These are phyloP conservation scores for Tetragonia tetragonoides DNA, from an alignment of 148 eudicot genomes.

Conservation along the genomic window DNA sequence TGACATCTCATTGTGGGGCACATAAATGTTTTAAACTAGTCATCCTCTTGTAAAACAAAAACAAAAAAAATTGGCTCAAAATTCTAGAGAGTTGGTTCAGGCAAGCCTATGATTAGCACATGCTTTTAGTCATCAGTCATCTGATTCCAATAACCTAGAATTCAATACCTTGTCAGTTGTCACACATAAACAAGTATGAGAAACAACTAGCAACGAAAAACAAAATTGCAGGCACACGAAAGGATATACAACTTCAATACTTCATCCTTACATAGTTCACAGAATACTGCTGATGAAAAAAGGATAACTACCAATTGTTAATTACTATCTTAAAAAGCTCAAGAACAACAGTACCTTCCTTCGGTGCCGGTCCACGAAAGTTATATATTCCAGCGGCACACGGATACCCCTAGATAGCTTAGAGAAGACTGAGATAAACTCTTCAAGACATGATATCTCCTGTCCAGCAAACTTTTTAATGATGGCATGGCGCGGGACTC, in stretches of 20 bases:
- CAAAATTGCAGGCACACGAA: neutral
- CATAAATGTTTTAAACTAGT: no score
- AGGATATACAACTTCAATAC: neutral
- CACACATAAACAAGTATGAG: neutral
- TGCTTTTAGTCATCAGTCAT: neutral
- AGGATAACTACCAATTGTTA: neutral
- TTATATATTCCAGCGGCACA: constrained; percentile 85
- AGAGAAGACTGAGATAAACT: constrained; percentile 64
- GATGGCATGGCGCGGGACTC: constrained; percentile 95
- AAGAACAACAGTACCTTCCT: constrained; percentile 52
- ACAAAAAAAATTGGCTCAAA: neutral
- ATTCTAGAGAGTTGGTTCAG: neutral
- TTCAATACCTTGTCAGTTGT: neutral
- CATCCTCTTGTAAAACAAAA: no score
- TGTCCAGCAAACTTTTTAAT: constrained; percentile 84
- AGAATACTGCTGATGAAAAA: neutral
- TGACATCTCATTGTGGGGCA: no score
- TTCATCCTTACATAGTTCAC: neutral
- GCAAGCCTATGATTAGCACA: neutral
- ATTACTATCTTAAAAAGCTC: neutral
- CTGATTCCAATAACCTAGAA: neutral
- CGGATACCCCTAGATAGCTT: constrained; percentile 78
- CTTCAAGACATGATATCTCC: constrained; percentile 68
- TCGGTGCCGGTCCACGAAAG: constrained; percentile 72
- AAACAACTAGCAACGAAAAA: neutral